These are phyloP conservation scores for Trichoderma asperellum DNA, from an alignment of 2,329 filamentous ascomycete genomes.

Conservation along the genomic window DNA sequence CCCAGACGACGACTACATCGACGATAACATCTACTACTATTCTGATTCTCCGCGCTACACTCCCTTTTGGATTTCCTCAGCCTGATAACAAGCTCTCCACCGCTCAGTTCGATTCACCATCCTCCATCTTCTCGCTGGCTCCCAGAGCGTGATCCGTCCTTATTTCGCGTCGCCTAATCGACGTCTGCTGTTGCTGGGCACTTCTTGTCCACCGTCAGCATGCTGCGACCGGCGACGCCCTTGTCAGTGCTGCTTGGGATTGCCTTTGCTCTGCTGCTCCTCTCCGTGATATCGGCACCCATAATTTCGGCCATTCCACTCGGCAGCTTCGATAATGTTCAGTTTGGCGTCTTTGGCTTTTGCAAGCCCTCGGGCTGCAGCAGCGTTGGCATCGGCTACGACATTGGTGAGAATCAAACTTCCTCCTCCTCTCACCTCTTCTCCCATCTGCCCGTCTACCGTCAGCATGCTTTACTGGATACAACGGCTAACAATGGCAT, in stretches of 20 bases:
- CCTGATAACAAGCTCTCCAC: neutral
- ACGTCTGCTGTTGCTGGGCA: constrained; percentile 25
- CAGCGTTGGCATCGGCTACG: constrained; percentile 80
- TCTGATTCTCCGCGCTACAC: neutral
- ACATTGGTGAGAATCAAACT: constrained; percentile 60
- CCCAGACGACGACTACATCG: neutral
- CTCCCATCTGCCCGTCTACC: neutral
- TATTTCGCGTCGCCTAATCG: constrained; percentile 29
- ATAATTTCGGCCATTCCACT: constrained; percentile 85
- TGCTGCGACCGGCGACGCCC: constrained; percentile 91
- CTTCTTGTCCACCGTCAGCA: constrained; percentile 51
- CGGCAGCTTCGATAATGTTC: constrained; percentile 73
- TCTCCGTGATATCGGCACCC: constrained; percentile 89
- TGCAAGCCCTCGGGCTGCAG: constrained; percentile 72
- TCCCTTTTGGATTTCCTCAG: neutral
- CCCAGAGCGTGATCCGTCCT: neutral
- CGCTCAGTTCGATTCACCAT: neutral
- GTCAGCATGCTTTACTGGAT: neutral
- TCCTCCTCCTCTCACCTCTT: neutral
- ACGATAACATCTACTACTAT: neutral
- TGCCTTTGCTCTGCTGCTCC: constrained; percentile 82
- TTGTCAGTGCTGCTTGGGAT: constrained; percentile 81
- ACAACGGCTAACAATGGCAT: neutral
- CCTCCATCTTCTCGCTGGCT: neutral
- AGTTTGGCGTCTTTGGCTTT: constrained; percentile 92